Evolutionary conservation across 2,329 filamentous ascomycete genomes (phyloP), one percentile per base, ranked within the genome.

Genomic region (Davidsoniella australis): DNA sequence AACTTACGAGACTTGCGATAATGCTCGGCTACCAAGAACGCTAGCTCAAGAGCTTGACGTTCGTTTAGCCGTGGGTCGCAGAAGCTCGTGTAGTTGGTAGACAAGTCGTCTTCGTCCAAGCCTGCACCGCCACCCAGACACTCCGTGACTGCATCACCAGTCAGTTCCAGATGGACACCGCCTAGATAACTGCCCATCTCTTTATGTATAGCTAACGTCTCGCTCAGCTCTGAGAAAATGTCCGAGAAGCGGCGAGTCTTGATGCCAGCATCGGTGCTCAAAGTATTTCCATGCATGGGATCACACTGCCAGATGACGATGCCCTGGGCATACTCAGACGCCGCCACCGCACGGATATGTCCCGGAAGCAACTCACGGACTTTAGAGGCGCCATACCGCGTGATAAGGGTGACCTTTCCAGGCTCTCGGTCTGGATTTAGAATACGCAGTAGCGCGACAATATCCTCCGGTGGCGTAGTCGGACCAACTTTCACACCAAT

Each of bases 401-500:
- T 96, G 62, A 98, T 98, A 45, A 98, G 73, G 0, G 89, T 96
- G 49, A 98, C 83, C 64, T 96, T 96, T 47, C 91, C 91, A 14
- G 86, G 71, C 62, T 95, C 88, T 57, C 78, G 70, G 23, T 63
- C 61, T 0, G 91, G 89, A 64, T 98, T 94, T 47, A 98, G 81
- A 8, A 82, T 80, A 57, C 93, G 78, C 23, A 98, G 77, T 1
- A 98, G 73, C 23, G 71, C 67, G 12, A 89, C 73, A 12, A 98
- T 74, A 60, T 96, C 91, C 0, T 75, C 67, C 0, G 75, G 69
- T 2, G 80, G 75, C 59, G 94, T 95, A 4, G 79, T 82, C 7
- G 91, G 91, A 0, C 91, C 91, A 51, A 98, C 84, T 65, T 98
- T 98, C 65, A 98, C 81, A 54, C 91, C 91, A 57, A 98, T 85